Evolutionary conservation across 2,329 filamentous ascomycete species (phyloP).

Genomic region (Aspergillus flavus): DNA sequence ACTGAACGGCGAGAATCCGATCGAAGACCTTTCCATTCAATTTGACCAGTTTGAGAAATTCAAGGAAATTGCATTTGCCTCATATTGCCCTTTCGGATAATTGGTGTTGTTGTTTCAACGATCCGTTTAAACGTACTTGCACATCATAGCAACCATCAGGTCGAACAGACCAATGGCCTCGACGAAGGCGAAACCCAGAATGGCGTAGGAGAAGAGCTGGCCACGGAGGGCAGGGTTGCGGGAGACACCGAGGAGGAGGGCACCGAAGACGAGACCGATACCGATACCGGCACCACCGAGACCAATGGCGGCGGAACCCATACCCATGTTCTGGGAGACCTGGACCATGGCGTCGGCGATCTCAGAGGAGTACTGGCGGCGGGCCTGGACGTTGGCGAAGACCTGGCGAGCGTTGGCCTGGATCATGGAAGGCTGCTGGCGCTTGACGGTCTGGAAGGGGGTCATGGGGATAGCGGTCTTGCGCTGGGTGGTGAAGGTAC

Average conservation of each 20-base stretch:
- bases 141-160: slow-evolving; percentile 91
- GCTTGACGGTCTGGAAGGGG: slow-evolving; percentile 75
- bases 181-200: slow-evolving; percentile 94
- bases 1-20: slow-evolving; percentile 1
- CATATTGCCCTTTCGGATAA: slow-evolving; percentile 3
- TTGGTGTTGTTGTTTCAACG: background rate
- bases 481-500: slow-evolving; percentile 59
- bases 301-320: slow-evolving; percentile 88
- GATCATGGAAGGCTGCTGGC: slow-evolving; percentile 69
- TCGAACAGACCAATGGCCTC: slow-evolving; percentile 80
- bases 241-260: slow-evolving; percentile 85
- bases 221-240: slow-evolving; percentile 93
- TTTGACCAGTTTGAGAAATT: slow-evolving; percentile 4
- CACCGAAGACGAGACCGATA: slow-evolving; percentile 93
- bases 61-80: slow-evolving; percentile 4
- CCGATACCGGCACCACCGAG: slow-evolving; percentile 90
- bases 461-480: slow-evolving; percentile 38
- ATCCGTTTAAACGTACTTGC: slow-evolving; percentile 69
- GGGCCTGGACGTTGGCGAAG: slow-evolving; percentile 59
- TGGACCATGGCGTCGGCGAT: slow-evolving; percentile 83
- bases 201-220: slow-evolving; percentile 95
- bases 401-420: slow-evolving; percentile 67
- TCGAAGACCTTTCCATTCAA: background rate
- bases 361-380: slow-evolving; percentile 83
- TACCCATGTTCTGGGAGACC: slow-evolving; percentile 88